Evolutionary conservation across 768 basidiomycete species (phyloP).

Genomic region (Dioszegia crocea): DNA sequence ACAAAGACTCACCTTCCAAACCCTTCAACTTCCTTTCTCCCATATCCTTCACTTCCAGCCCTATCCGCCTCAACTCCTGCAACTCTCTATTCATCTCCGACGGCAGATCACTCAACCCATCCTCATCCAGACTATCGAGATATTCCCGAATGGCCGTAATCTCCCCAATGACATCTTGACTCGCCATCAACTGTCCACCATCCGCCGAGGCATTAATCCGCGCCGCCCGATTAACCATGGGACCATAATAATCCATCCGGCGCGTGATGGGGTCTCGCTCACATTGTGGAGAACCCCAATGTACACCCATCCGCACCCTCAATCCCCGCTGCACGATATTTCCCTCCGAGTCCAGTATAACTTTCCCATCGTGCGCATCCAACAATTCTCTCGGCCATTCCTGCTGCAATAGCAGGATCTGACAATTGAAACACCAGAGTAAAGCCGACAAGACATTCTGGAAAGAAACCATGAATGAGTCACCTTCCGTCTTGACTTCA

Average conservation of each 20-base stretch:
- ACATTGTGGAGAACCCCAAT: conserved; percentile 83
- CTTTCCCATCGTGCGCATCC: conserved; percentile 84
- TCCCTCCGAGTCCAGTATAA: conserved; percentile 64
- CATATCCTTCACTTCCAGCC: conserved; percentile 65
- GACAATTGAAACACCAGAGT: conserved; percentile 85
- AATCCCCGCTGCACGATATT: conserved; percentile 76
- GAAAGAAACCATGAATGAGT: conserved; percentile 98
- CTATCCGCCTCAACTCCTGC: conserved; percentile 70
- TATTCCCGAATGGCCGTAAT: conserved; percentile 57
- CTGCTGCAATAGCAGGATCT: conserved; percentile 72
- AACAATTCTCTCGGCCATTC: conserved; percentile 91
- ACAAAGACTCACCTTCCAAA: conserved; percentile 57
- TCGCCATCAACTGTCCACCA: conserved; percentile 92
- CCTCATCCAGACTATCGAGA: conserved; percentile 45
- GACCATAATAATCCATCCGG: conserved; percentile 97
- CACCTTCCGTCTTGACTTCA: conserved; percentile 99
- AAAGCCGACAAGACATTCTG: conserved; percentile 78
- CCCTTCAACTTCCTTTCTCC: conserved; percentile 94
- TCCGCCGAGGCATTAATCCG: conserved; percentile 75
- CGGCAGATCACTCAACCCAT: conserved; percentile 45
- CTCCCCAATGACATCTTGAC: conserved; percentile 67
- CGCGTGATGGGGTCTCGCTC: conserved; percentile 84
- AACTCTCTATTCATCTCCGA: conserved; percentile 53
- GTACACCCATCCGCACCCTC: conserved; percentile 95
- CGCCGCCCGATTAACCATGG: conserved; percentile 90